A percentile compares a stretch with the other conserved stretches of the same genome.
These are phyloP conservation scores for Ascoidea asiatica DNA, from an alignment of 805 yeast genomes.

Conservation along the genomic window DNA sequence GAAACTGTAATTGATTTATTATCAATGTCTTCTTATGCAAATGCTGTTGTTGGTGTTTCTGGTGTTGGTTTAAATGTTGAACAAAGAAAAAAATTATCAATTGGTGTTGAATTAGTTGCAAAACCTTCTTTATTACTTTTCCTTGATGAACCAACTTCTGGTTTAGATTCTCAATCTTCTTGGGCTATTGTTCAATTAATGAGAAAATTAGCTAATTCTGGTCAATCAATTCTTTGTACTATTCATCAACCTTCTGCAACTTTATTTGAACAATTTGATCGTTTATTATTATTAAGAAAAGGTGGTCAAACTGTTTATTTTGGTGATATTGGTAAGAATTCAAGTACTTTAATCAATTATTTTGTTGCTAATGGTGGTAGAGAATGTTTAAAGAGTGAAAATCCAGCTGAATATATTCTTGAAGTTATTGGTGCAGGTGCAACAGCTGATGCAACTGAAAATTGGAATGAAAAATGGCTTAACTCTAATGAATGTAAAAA, in stretches of 20 bases:
- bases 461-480: constrained; percentile 56
- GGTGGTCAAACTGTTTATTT: constrained; percentile 77
- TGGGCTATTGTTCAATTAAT: constrained; percentile 60
- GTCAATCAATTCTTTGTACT: constrained; percentile 66
- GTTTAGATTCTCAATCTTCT: constrained; percentile 51
- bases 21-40: constrained; percentile 59
- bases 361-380: constrained; percentile 66
- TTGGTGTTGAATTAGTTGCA: constrained; percentile 63
- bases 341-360: constrained; percentile 42
- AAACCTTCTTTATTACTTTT: constrained; percentile 49
- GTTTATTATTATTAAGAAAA: constrained; percentile 49
- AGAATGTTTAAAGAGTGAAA: constrained; percentile 43
- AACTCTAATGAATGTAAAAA: constrained; percentile 30
- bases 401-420: constrained; percentile 68
- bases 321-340: constrained; percentile 65
- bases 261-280: constrained; percentile 52
- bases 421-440: constrained; percentile 76
- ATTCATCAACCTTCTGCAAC: constrained; percentile 72
- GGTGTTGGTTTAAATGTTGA: constrained; percentile 64
- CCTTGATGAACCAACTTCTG: constrained; percentile 66
- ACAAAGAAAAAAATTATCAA: constrained; percentile 53
- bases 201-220: constrained; percentile 54
- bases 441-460: constrained; percentile 40
- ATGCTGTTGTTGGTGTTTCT: constrained; percentile 67
- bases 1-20: constrained; percentile 53